Base-by-base conservation (phyloP, 495 filamentous ascomycete species). In the Xylaria flabelliformis region DNA sequence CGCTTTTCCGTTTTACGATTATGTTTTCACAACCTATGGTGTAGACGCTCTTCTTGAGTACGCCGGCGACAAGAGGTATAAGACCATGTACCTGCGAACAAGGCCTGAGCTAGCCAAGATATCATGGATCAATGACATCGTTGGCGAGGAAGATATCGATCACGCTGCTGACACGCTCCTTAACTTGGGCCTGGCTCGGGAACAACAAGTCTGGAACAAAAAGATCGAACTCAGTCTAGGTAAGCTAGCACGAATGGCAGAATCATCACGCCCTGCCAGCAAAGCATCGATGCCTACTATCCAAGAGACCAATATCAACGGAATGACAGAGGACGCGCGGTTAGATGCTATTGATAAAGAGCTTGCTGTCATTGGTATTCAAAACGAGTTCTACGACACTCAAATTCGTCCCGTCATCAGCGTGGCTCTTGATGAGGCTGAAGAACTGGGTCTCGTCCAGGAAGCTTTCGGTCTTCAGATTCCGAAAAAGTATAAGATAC, bases 101-200 rank as follows among this genome's bases (percentile, higher is more conserved):
- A 86, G 90, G 73, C 87, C 89, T 12, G 81, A 88, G 73, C 90
- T 93, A 58, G 88, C 90, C 50, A 93, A 92, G 74, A 80, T 98
- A n/a, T 86, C 91, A 50, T 99, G 96, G 96, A 95, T 99, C 81
- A 95, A 98, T 80, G 94, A 97, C 75, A 88, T 97, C 24, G 81
- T 88, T 64, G 84, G 88, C 26, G 91, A 94, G 77, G 85, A 90
- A 67, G 88, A 96, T 65, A 95, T 92, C 73, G 83, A 87, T 42
- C 84, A 84, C 69, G 95, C 95, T 17, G 90, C 90, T 12, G 80
- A 88, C 39, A 90, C 86, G 0, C 86, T 99, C 36, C 80, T 91
- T 36, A 80, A 87, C 12, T 81, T 92, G 5, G 94, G 92, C 12
- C 80, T 89, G 44, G 81, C 84, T 36, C 86, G 87, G 55, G 93